Conservation (phyloP, 179 eudicot genomes). For the Silene vulgaris region DNA sequence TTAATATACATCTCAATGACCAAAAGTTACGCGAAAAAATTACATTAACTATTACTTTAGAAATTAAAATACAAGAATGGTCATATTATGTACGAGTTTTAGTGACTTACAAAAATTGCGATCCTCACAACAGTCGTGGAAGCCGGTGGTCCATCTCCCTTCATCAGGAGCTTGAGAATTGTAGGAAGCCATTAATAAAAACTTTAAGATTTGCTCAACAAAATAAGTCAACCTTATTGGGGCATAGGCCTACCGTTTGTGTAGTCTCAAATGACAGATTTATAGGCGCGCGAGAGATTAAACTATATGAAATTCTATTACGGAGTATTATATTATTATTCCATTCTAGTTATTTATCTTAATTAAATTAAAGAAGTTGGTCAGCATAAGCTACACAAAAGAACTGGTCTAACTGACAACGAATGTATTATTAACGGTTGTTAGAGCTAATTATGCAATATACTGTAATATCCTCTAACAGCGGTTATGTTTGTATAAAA, state of each 20-base stretch:
- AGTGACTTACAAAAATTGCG: conserved; percentile 29
- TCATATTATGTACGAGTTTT: not conserved
- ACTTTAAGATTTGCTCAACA: not conserved
- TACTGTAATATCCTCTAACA: no score
- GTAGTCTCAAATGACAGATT: not conserved
- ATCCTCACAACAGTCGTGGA: conserved; percentile 29
- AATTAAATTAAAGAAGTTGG: conserved; percentile 12
- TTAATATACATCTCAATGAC: no score
- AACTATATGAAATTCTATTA: not conserved
- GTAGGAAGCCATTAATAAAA: conserved; percentile 20
- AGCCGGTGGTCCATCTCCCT: conserved; percentile 38
- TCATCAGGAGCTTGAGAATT: conserved; percentile 17
- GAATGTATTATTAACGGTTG: no score
- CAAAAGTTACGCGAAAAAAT: no score
- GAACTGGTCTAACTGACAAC: not conserved
- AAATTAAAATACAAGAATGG: no score
- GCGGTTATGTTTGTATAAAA: no score
- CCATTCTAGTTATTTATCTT: not conserved
- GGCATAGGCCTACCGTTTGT: not conserved
- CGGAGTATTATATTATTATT: not conserved
- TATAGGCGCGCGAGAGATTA: not conserved
- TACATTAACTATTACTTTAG: no score
- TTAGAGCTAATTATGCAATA: no score
- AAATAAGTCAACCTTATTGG: not conserved
- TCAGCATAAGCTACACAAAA: conserved; percentile 14